Evolutionary conservation across 805 yeast species (phyloP).

Genomic region (Saccharomycopsis selenospora): DNA sequence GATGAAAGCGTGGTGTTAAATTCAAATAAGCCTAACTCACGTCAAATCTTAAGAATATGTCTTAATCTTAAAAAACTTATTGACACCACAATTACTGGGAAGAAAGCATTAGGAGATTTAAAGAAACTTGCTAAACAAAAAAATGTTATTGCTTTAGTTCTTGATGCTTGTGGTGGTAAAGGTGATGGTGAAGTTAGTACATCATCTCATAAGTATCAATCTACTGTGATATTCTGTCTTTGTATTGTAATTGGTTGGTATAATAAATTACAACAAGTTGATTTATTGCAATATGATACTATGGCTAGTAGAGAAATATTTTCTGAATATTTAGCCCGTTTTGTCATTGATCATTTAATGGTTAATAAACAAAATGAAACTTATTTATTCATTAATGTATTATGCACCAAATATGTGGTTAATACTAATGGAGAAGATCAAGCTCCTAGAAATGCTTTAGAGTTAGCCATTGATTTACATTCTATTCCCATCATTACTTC

Average conservation of each 20-base stretch:
- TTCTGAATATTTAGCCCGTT: slow-evolving; percentile 64
- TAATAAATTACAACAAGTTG: slow-evolving; percentile 46
- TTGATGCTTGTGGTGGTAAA: slow-evolving; percentile 72
- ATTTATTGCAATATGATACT: slow-evolving; percentile 60
- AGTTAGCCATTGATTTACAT: slow-evolving; percentile 81
- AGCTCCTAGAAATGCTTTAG: slow-evolving; percentile 63
- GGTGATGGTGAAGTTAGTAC: slow-evolving; percentile 52
- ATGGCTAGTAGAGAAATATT: slow-evolving; percentile 52
- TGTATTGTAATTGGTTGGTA: slow-evolving; percentile 78
- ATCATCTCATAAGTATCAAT: slow-evolving; percentile 54
- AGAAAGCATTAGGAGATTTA: slow-evolving; percentile 47
- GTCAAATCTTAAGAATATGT: slow-evolving; percentile 63
- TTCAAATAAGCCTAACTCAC: slow-evolving; percentile 43
- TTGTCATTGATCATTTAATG: slow-evolving; percentile 52
- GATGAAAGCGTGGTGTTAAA: neutral
- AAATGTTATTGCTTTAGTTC: slow-evolving; percentile 53
- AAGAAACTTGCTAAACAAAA: slow-evolving; percentile 29
- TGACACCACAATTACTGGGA: slow-evolving; percentile 60
- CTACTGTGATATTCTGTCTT: slow-evolving; percentile 61
- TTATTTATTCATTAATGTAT: slow-evolving; percentile 62
- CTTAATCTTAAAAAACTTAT: slow-evolving; percentile 60
- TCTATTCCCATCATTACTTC: slow-evolving; percentile 68
- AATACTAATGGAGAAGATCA: slow-evolving; percentile 53
- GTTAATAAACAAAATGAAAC: slow-evolving; percentile 31
- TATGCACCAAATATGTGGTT: slow-evolving; percentile 67